These are phyloP conservation scores for Noccaea bulbosa DNA, from an alignment of 345 rosid species.

Conservation along the genomic window DNA sequence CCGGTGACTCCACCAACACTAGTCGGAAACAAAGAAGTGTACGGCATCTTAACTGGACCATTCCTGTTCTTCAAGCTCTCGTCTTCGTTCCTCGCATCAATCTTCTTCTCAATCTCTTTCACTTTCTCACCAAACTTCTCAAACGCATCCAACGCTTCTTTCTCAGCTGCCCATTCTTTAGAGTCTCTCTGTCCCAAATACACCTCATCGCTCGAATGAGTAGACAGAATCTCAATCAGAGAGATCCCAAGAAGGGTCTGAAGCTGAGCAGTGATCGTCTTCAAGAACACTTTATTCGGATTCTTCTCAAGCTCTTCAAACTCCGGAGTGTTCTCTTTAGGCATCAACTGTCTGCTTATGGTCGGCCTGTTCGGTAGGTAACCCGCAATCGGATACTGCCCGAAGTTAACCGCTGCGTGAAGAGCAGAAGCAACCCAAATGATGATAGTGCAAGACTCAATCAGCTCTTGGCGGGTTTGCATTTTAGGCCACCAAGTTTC, in stretches of 20 bases:
- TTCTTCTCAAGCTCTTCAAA: constrained; percentile 52
- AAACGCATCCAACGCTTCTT: constrained; percentile 49
- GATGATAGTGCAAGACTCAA: constrained; percentile 63
- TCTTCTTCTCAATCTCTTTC: constrained; percentile 52
- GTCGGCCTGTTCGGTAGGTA: constrained; percentile 69
- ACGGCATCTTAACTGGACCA: constrained; percentile 61
- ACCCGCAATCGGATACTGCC: constrained; percentile 74
- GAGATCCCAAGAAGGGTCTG: constrained; percentile 55
- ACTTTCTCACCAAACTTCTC: constrained; percentile 52
- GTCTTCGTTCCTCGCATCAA: constrained; percentile 47
- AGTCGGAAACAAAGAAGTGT: constrained; percentile 55
- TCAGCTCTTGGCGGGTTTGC: constrained; percentile 54
- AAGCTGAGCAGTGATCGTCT: constrained; percentile 54
- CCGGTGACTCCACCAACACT: constrained; percentile 58
- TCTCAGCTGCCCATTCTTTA: constrained; percentile 60
- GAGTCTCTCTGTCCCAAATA: constrained; percentile 66
- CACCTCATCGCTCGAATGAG: constrained; percentile 61
- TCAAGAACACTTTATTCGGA: constrained; percentile 57
- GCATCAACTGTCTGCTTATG: constrained; percentile 62
- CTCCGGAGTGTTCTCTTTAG: constrained; percentile 57
- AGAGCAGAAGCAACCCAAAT: constrained; percentile 80
- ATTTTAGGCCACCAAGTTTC: constrained; percentile 79
- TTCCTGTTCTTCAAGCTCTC: constrained; percentile 52
- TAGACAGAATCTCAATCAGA: constrained; percentile 61
- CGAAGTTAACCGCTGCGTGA: constrained; percentile 73